Evolutionary conservation across 176 grass and related monocot species (phyloP).

Genomic region (Musa beccarii): DNA sequence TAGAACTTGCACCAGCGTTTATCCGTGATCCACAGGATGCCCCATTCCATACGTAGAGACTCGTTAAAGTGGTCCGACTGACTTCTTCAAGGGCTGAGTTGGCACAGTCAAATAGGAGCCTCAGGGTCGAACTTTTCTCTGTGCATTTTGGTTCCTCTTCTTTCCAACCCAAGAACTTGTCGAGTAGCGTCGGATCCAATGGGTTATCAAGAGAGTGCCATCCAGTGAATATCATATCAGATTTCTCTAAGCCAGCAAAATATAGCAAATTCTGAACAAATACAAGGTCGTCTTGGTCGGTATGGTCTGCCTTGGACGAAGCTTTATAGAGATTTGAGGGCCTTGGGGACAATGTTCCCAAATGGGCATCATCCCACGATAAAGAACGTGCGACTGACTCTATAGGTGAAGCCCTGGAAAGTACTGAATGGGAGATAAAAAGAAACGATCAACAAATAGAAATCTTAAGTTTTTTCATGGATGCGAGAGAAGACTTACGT

Average conservation of each 20-base stretch:
- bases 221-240: slow-evolving; percentile 39
- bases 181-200: slow-evolving; percentile 50
- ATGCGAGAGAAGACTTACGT: slow-evolving; percentile 34
- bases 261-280: slow-evolving; percentile 70
- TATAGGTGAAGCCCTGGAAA: slow-evolving; percentile 32
- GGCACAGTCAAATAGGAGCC: slow-evolving; percentile 73
- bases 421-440: slow-evolving; percentile 25
- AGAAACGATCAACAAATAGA: background rate
- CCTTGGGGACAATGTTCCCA: slow-evolving; percentile 19
- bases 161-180: slow-evolving; percentile 59
- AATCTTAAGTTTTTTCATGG: background rate
- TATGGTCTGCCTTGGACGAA: slow-evolving; percentile 21
- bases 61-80: slow-evolving; percentile 28
- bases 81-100: slow-evolving; percentile 61
- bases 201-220: slow-evolving; percentile 62
- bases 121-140: slow-evolving; percentile 70
- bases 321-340: slow-evolving; percentile 3
- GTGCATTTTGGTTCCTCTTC: slow-evolving; percentile 59
- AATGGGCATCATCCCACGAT: slow-evolving; percentile 50
- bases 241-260: slow-evolving; percentile 44
- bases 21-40: background rate
- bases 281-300: slow-evolving; percentile 36
- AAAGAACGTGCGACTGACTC: slow-evolving; percentile 44
- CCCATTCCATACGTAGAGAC: slow-evolving; percentile 37
- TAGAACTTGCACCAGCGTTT: slow-evolving; percentile 8